Conservation (phyloP, 495 filamentous ascomycete species). For the Xylaria venustula region DNA sequence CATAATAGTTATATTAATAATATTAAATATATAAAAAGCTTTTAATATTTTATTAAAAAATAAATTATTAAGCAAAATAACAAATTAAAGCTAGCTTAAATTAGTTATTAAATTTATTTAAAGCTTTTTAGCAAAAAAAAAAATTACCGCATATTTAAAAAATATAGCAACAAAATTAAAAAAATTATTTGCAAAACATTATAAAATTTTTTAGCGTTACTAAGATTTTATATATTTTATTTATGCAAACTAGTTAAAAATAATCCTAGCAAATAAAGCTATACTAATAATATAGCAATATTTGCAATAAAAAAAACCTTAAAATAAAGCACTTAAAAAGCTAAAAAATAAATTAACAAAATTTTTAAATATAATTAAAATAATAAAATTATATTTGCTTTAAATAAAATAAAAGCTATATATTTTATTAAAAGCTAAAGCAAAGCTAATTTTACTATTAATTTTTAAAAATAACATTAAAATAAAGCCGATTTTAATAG, state of each 20-base stretch:
- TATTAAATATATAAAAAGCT: slow-evolving; percentile 13
- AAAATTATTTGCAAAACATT: slow-evolving; percentile 6
- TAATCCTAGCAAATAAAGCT: not conserved
- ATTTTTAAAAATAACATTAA: no score
- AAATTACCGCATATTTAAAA: slow-evolving; percentile 13
- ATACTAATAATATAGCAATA: not conserved
- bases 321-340: not conserved
- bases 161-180: not conserved
- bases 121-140: slow-evolving; percentile 10
- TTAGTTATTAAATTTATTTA: slow-evolving; percentile 10
- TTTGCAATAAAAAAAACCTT: not conserved
- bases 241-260: not conserved
- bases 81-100: not conserved
- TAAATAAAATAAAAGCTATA: no score
- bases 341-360: no score
- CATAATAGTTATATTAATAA: not conserved
- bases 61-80: not conserved
- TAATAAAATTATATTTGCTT: no score
- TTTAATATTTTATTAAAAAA: slow-evolving; percentile 5
- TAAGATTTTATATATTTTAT: slow-evolving; percentile 7
- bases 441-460: no score
- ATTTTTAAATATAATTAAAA: no score
- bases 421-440: no score
- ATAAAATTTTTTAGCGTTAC: slow-evolving; percentile 14
- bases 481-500: no score